Conservation (phyloP, 768 basidiomycete species). For the Pluteus cervinus region DNA sequence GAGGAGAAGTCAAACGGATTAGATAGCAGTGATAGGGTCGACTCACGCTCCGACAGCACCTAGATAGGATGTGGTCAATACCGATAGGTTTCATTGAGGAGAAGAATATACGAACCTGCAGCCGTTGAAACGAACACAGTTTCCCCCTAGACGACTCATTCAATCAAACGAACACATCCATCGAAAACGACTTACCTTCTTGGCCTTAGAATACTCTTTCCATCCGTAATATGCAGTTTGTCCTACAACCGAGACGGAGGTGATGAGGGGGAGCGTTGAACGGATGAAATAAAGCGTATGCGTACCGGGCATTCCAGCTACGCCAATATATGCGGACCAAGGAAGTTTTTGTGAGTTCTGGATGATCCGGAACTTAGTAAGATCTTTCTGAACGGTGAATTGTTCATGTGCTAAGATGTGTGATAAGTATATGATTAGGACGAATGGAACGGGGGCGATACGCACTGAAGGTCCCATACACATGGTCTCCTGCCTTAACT, state of each 20-base stretch:
- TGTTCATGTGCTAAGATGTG: constrained; percentile 24
- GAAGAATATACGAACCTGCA: constrained; percentile 11
- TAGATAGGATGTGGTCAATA: not conserved
- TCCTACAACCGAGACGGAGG: constrained; percentile 11
- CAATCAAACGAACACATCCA: not conserved
- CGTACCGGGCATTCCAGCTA: constrained; percentile 24
- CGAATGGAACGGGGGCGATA: not conserved
- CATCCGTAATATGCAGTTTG: constrained; percentile 26
- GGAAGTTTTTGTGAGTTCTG: constrained; percentile 33
- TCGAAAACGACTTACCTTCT: constrained; percentile 19
- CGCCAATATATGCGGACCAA: constrained; percentile 33
- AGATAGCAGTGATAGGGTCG: not conserved
- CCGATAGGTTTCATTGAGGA: not conserved
- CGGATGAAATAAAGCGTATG: not conserved
- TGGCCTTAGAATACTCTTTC: constrained; percentile 20
- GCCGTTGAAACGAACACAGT: constrained; percentile 21
- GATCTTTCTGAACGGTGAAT: constrained; percentile 20
- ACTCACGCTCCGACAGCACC: constrained; percentile 23
- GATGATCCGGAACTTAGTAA: constrained; percentile 14
- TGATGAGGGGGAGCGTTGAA: constrained; percentile 3
- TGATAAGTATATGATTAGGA: not conserved
- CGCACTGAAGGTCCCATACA: constrained; percentile 23
- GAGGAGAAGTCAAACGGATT: not conserved
- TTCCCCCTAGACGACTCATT: constrained; percentile 13
- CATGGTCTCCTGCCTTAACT: constrained; percentile 21